These are phyloP conservation scores for Chlamydomonas sphaeroides DNA, from an alignment of 139 green algal species.

Conservation along the genomic window DNA sequence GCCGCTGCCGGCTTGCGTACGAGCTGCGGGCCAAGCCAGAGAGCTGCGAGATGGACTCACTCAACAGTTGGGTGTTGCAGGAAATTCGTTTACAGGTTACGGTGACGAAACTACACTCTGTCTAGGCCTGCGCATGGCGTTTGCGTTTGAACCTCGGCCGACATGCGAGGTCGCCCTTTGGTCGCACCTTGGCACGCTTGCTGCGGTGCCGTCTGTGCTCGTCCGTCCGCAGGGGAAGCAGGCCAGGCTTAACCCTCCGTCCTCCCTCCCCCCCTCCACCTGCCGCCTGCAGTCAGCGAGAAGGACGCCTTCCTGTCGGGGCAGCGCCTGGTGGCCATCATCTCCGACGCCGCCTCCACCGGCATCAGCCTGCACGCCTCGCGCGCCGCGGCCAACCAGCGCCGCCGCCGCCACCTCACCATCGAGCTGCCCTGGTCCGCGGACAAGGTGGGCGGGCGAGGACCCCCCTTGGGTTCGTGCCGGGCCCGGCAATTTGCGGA, in stretches of 20 bases:
- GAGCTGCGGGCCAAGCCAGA: slow-evolving; percentile 78
- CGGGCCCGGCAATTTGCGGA: too few relatives aligned
- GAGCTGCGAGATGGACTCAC: slow-evolving; percentile 79
- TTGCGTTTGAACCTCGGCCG: too few relatives aligned
- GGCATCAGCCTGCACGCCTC: slow-evolving; percentile 84
- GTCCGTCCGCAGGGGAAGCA: too few relatives aligned
- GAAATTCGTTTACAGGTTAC: too few relatives aligned
- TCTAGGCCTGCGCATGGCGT: too few relatives aligned
- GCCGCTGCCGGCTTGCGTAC: slow-evolving; percentile 51
- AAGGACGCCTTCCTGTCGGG: slow-evolving; percentile 85
- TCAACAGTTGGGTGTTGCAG: slow-evolving; percentile 87
- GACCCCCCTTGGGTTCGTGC: too few relatives aligned
- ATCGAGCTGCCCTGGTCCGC: slow-evolving; percentile 92
- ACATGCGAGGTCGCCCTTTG: too few relatives aligned
- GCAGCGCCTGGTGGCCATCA: slow-evolving; percentile 91
- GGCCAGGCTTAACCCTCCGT: too few relatives aligned
- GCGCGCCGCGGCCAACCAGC: slow-evolving; percentile 28
- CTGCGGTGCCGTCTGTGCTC: too few relatives aligned
- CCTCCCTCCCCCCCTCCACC: too few relatives aligned
- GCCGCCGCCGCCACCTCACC: slow-evolving; percentile 84
- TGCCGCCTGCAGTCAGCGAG: slow-evolving; percentile 71
- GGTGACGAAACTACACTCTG: too few relatives aligned
- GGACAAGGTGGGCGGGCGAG: slow-evolving; percentile 75
- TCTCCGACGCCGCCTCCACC: slow-evolving; percentile 89
- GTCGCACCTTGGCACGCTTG: too few relatives aligned